A percentile compares a stretch with the other conserved stretches of the same genome.
Evolutionary conservation across 345 rosid genomes (phyloP).

Genomic region (thale cress (Arabidopsis thaliana)): DNA sequence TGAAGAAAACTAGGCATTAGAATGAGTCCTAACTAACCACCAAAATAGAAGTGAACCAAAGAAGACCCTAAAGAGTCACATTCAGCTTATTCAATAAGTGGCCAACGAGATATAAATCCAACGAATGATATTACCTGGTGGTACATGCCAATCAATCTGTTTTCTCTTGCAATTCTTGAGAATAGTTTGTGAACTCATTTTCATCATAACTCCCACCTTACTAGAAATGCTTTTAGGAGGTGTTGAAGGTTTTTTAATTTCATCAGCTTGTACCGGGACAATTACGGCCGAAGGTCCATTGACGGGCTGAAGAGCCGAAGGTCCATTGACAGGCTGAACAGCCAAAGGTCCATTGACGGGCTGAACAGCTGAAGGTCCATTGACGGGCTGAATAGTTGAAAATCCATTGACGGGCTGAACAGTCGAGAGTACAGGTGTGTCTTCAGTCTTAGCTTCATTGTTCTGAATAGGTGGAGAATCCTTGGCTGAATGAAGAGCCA

Average conservation of each 20-base stretch:
- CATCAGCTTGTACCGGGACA: constrained; percentile 34
- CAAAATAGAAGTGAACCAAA: constrained; percentile 39
- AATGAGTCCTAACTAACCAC: neutral
- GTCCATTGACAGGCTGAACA: too few species aligned
- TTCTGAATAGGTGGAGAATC: constrained; percentile 37
- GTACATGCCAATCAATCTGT: constrained; percentile 71
- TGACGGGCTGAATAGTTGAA: constrained; percentile 29
- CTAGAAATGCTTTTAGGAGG: constrained; percentile 37
- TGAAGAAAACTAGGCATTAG: constrained; percentile 54
- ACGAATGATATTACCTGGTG: constrained; percentile 72
- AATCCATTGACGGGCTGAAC: constrained; percentile 31
- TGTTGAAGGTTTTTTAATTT: constrained; percentile 36
- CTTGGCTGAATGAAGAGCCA: constrained; percentile 43
- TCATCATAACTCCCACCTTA: constrained; percentile 37
- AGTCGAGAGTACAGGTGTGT: constrained; percentile 23
- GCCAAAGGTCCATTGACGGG: too few species aligned
- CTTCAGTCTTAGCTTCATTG: constrained; percentile 53
- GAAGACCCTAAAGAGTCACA: neutral
- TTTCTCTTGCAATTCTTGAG: constrained; percentile 54
- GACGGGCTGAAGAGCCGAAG: neutral
- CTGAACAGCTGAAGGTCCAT: neutral
- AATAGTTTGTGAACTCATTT: constrained; percentile 54
- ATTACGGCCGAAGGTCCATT: constrained; percentile 29
- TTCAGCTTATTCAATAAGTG: neutral
- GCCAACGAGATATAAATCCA: constrained; percentile 11